Percentiles rank a stretch among this genome's conserved stretches.
Evolutionary conservation across 352 stramenopile genomes (phyloP).

Genomic region (Phytophthora tubulina): DNA sequence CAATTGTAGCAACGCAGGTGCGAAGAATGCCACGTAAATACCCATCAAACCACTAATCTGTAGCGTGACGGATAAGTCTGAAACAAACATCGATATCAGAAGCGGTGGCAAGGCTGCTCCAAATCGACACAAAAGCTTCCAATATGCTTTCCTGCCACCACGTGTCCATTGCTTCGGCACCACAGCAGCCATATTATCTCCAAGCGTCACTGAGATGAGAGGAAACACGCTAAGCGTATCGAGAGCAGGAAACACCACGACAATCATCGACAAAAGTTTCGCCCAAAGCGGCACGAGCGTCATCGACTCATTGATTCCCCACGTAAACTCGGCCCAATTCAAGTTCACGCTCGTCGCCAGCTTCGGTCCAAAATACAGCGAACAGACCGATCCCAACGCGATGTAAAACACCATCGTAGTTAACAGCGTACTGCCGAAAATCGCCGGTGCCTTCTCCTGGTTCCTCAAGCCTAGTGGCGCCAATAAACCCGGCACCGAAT

Average conservation of each 20-base stretch:
- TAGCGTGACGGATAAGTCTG: constrained; percentile 87
- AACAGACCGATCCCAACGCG: constrained; percentile 73
- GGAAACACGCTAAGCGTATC: constrained; percentile 93
- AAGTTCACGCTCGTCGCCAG: constrained; percentile 90
- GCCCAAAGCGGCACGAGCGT: constrained; percentile 66
- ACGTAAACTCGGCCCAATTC: constrained; percentile 92
- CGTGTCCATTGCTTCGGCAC: constrained; percentile 54
- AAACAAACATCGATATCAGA: constrained; percentile 83
- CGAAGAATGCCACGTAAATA: constrained; percentile 87
- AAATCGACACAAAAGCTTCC: constrained; percentile 83
- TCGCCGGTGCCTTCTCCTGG: constrained; percentile 62
- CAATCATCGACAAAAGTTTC: constrained; percentile 76
- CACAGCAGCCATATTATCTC: constrained; percentile 88
- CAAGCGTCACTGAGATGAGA: constrained; percentile 93
- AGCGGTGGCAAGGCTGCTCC: constrained; percentile 82
- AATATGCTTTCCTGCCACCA: constrained; percentile 51
- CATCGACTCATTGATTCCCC: constrained; percentile 66
- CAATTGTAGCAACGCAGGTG: constrained; percentile 76
- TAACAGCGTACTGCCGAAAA: constrained; percentile 84
- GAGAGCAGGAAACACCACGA: constrained; percentile 91
- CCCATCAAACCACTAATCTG: constrained; percentile 85
- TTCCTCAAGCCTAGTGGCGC: constrained; percentile 71
- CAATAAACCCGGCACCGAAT: constrained; percentile 90
- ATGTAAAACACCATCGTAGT: constrained; percentile 92
- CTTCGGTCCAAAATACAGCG: constrained; percentile 87